phyloP scores from a whole-genome alignment of 108 stramenopile species.

The Stephanodiscus triporus region DNA sequence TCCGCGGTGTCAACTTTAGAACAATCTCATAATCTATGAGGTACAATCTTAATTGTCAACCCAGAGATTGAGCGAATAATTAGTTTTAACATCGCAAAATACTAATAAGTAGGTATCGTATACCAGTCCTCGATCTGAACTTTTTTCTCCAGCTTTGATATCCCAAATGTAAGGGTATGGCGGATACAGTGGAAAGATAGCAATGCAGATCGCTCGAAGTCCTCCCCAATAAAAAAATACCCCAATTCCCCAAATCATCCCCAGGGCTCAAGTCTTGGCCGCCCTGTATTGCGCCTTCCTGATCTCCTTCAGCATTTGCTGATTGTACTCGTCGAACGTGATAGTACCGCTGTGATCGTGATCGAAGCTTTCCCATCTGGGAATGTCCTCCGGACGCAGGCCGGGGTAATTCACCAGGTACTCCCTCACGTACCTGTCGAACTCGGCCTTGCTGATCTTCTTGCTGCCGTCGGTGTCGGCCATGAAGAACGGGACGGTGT shows the following conservation, averaged over 20 bases:
- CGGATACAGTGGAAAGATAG: neutral
- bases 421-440: constrained; percentile 51
- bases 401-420: constrained; percentile 56
- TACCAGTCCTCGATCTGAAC: too few relatives aligned
- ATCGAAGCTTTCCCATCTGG: constrained; percentile 56
- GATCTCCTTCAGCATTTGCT: constrained; percentile 55
- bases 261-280: constrained; percentile 20
- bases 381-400: constrained; percentile 50
- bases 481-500: constrained; percentile 56
- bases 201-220: neutral
- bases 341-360: constrained; percentile 51
- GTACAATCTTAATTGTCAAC: neutral
- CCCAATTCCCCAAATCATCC: neutral
- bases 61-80: neutral
- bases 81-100: neutral
- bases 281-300: constrained; percentile 55
- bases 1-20: neutral
- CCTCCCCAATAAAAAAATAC: neutral
- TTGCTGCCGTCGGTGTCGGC: constrained; percentile 55
- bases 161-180: neutral
- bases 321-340: constrained; percentile 55
- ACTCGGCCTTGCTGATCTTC: constrained; percentile 57
- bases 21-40: neutral
- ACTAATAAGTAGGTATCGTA: neutral
- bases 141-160: neutral